phyloP scores from a whole-genome alignment of 2,329 filamentous ascomycete genomes.

The Cyphellophora attinorum region DNA sequence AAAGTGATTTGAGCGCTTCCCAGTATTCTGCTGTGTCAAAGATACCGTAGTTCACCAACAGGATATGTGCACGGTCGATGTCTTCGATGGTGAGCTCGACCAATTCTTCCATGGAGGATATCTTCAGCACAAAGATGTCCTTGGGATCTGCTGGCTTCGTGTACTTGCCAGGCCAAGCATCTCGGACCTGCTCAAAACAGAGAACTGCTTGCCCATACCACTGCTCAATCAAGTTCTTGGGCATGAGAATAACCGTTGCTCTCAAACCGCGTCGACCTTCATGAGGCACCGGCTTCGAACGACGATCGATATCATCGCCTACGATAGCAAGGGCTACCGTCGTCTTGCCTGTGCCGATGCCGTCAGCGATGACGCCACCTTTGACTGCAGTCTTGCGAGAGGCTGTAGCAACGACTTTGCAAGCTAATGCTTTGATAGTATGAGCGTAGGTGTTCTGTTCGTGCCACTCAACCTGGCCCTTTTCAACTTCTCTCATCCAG shows the following conservation, averaged over 20 bases:
- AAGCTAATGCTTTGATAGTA: conserved; percentile 39
- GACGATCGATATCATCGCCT: conserved; percentile 23
- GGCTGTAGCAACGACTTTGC: conserved; percentile 46
- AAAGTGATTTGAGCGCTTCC: conserved; percentile 38
- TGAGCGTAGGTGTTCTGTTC: conserved; percentile 51
- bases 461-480: conserved; percentile 29
- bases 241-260: conserved; percentile 53
- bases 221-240: conserved; percentile 45
- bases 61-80: conserved; percentile 41
- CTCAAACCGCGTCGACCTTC: no score
- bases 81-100: conserved; percentile 31
- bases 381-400: conserved; percentile 29
- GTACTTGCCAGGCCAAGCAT: conserved; percentile 3
- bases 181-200: conserved; percentile 37
- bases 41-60: conserved; percentile 45
- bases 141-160: not conserved
- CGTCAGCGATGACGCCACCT: conserved; percentile 55
- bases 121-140: not conserved
- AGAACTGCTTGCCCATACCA: conserved; percentile 48
- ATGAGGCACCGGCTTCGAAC: no score
- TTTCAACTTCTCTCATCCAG: conserved; percentile 53
- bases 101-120: conserved; percentile 21
- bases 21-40: conserved; percentile 41
- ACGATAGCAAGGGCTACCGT: conserved; percentile 50
- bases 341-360: conserved; percentile 60